These are phyloP conservation scores for Microbotryum intermedium DNA, from an alignment of 1,284 basidiomycete genomes.

Conservation along the genomic window DNA sequence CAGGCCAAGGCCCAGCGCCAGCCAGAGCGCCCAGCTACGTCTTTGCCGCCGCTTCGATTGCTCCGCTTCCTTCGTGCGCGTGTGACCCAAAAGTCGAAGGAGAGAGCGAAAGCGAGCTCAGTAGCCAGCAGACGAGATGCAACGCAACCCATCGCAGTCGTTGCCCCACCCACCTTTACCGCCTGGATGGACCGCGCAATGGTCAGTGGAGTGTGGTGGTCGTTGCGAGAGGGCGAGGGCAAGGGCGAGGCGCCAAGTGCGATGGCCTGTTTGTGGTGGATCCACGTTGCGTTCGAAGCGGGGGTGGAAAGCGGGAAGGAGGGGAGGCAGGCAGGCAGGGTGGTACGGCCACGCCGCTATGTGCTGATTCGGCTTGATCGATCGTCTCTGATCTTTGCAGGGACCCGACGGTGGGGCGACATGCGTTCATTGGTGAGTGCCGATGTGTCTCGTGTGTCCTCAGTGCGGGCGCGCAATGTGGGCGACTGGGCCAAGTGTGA, in stretches of 20 bases:
- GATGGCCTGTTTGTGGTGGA: not conserved
- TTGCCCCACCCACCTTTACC: not conserved
- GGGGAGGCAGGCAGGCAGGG: too few relatives aligned
- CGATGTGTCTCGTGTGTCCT: not conserved
- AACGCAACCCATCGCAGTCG: not conserved
- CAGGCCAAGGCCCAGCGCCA: too few relatives aligned
- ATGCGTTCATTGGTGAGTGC: constrained; percentile 14
- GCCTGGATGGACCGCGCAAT: not conserved
- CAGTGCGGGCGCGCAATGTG: not conserved
- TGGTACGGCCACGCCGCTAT: not conserved
- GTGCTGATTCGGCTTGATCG: not conserved
- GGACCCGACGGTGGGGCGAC: constrained; percentile 3
- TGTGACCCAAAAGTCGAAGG: not conserved
- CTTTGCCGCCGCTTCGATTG: not conserved
- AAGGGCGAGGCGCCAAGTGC: not conserved
- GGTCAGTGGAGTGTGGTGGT: not conserved
- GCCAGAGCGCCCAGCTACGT: too few relatives aligned
- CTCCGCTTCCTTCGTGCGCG: not conserved
- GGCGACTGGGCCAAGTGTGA: not conserved
- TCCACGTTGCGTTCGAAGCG: not conserved
- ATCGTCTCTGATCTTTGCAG: not conserved
- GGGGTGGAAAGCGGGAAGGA: not conserved
- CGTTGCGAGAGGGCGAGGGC: not conserved
- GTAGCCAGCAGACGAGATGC: not conserved
- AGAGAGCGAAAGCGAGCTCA: not conserved